Evolutionary conservation across 1,139 yeast genomes (phyloP).

Genomic region (Lodderomyces metapsilosis): DNA sequence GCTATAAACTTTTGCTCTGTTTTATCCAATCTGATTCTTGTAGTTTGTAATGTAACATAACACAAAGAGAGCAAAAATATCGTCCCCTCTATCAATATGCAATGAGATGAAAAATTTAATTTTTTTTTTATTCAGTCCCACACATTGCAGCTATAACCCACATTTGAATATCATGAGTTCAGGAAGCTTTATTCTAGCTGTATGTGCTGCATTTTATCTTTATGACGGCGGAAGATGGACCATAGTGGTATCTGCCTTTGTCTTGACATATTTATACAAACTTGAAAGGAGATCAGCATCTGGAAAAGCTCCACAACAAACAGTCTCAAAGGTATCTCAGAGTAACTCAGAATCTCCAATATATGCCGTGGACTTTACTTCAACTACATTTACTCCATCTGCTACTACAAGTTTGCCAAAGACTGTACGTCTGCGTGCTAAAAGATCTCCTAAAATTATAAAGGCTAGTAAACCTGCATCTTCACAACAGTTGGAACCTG

Average conservation of each 20-base stretch:
- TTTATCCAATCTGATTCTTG: neutral
- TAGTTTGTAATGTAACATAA: neutral
- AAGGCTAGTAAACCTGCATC: constrained; percentile 33
- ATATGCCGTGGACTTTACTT: constrained; percentile 46
- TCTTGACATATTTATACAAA: constrained; percentile 9
- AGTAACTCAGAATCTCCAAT: constrained; percentile 29
- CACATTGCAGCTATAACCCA: constrained; percentile 4
- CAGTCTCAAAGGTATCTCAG: constrained; percentile 1
- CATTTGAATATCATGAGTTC: constrained; percentile 5
- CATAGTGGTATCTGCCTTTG: constrained; percentile 16
- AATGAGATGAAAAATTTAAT: constrained; percentile 1
- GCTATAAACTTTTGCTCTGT: neutral
- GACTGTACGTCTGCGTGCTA: constrained; percentile 22
- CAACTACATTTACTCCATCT: constrained; percentile 30
- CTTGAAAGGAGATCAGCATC: constrained; percentile 6
- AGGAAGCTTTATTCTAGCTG: constrained; percentile 5
- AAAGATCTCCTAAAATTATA: constrained; percentile 40
- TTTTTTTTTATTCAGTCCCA: neutral
- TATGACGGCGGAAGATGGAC: constrained; percentile 32
- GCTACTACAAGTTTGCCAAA: constrained; percentile 23
- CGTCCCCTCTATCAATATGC: neutral
- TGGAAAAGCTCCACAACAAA: neutral
- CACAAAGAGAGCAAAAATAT: neutral
- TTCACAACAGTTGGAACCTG: constrained; percentile 18
- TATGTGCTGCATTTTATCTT: constrained; percentile 15